Base-by-base conservation (phyloP, 1,284 basidiomycete genomes). In the Baeospora myosura region DNA sequence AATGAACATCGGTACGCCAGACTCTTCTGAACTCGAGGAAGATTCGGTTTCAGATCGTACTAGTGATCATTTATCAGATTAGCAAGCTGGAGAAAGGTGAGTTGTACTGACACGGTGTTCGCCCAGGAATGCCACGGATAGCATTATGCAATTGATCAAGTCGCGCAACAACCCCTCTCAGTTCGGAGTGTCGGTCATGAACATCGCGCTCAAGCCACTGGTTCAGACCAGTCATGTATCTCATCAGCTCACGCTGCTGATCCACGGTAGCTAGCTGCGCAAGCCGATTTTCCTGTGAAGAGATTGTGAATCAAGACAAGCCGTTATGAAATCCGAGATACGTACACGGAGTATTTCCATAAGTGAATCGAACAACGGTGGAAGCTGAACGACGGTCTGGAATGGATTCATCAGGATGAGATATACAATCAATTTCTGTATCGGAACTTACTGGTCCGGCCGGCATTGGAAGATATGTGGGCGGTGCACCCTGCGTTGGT, bases 201-300 rank as follows among this genome's bases (percentile, higher is more conserved):
- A 86, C 84, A 54, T 88, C 85, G 21, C 76, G 70, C 44, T 71
- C 77, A 11, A 88, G 62, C 86, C 85, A 88, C 36, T 74, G 70
- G 49, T 88, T 88, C 25, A 88, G 63, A 3, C 67, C 69, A 38
- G 71, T 53, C 74, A 88, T 78, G 52, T 88, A 88, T 31, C 78
- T 64, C 74, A 87, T 83, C 32, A 88, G 65, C 53, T 86, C 83
- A 18, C 79, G 71, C 49, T 86, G 82, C 50, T 88, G 85, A 38
- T 84, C 78, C 6, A 84, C 72, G 14, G 82, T 81, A 0, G 83
- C 83, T 12, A 75, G 62, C 55, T 84, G 81, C 2, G 81, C 81
- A 2, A 75, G 61, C 2, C 79, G 79, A 54, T 82, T 84, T 65
- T 86, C 81, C 85, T 88, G 49, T n/a, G 30, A 20, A 34, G 20